Percentiles rank a stretch among this genome's conserved stretches.
phyloP scores from a whole-genome alignment of 768 basidiomycete genomes.

The Leccinum disarticulatum region DNA sequence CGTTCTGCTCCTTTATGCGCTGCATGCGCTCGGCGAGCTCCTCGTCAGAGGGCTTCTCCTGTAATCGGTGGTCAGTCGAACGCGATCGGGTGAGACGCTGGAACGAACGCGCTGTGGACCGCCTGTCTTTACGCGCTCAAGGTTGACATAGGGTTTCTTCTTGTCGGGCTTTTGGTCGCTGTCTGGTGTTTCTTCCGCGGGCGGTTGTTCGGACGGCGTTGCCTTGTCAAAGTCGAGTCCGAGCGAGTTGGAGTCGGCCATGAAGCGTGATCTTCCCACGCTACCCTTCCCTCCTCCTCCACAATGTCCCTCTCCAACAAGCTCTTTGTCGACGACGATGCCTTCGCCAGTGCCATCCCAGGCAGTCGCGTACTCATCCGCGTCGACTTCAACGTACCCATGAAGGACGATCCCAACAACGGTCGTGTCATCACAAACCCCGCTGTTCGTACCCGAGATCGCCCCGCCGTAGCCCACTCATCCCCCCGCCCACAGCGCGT shows the following conservation, averaged over 20 bases:
- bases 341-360: constrained; percentile 54
- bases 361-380: constrained; percentile 90
- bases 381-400: constrained; percentile 95
- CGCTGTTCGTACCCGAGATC: constrained; percentile 60
- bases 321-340: constrained; percentile 85
- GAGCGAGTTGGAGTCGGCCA: constrained; percentile 60
- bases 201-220: neutral
- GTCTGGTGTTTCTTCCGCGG: constrained; percentile 5
- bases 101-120: constrained; percentile 62
- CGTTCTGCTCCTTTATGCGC: constrained; percentile 69
- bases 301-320: constrained; percentile 96
- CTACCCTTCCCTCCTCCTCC: neutral
- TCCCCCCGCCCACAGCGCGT: constrained; percentile 65
- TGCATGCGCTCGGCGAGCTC: constrained; percentile 69
- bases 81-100: neutral
- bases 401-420: constrained; percentile 65
- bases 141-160: constrained; percentile 77
- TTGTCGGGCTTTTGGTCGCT: constrained; percentile 42
- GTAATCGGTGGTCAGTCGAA: constrained; percentile 17
- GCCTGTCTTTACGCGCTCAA: constrained; percentile 82
- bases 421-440: constrained; percentile 96
- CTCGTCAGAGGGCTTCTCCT: constrained; percentile 72
- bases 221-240: constrained; percentile 64
- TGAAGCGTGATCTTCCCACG: constrained; percentile 30
- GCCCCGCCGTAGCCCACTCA: constrained; percentile 5